These are phyloP conservation scores for Magnusiomyces tetraspermus DNA, from an alignment of 1,139 yeast species.

Conservation along the genomic window DNA sequence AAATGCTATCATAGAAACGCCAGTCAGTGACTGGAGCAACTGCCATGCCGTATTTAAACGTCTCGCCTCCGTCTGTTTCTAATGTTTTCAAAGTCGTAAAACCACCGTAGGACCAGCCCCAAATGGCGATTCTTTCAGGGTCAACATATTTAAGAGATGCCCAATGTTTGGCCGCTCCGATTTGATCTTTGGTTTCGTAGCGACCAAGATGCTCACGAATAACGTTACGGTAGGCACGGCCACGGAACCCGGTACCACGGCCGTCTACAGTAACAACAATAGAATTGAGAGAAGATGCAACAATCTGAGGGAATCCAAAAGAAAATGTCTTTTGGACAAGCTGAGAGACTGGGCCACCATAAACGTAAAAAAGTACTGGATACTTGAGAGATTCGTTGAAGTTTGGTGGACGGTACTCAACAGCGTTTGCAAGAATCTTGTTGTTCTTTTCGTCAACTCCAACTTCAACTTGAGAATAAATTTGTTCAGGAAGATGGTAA, in stretches of 20 bases:
- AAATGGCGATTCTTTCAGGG: conserved; percentile 56
- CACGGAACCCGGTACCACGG: conserved; percentile 86
- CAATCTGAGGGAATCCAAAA: conserved; percentile 59
- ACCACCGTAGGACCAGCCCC: conserved; percentile 97
- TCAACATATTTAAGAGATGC: conserved; percentile 49
- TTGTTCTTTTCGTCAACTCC: conserved; percentile 32
- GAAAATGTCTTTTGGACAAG: conserved; percentile 46
- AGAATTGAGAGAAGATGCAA: conserved; percentile 59
- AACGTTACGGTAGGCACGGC: conserved; percentile 63
- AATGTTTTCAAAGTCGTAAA: conserved; percentile 67
- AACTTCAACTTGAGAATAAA: conserved; percentile 41
- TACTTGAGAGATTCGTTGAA: conserved; percentile 51
- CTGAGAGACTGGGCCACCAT: conserved; percentile 95
- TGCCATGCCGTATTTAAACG: conserved; percentile 71
- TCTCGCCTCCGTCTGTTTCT: conserved; percentile 58
- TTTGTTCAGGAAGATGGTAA: conserved; percentile 49
- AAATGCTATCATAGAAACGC: conserved; percentile 69
- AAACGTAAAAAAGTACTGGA: conserved; percentile 73
- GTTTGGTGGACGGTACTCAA: conserved; percentile 67
- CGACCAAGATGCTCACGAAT: conserved; percentile 67
- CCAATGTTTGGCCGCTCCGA: conserved; percentile 54
- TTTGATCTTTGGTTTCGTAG: conserved; percentile 82
- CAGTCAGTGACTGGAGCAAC: conserved; percentile 88
- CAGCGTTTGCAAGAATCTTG: conserved; percentile 46
- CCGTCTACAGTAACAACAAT: conserved; percentile 84